These are phyloP conservation scores for Penicillium vulpinum DNA, from an alignment of 2,329 filamentous ascomycete species.

Conservation along the genomic window DNA sequence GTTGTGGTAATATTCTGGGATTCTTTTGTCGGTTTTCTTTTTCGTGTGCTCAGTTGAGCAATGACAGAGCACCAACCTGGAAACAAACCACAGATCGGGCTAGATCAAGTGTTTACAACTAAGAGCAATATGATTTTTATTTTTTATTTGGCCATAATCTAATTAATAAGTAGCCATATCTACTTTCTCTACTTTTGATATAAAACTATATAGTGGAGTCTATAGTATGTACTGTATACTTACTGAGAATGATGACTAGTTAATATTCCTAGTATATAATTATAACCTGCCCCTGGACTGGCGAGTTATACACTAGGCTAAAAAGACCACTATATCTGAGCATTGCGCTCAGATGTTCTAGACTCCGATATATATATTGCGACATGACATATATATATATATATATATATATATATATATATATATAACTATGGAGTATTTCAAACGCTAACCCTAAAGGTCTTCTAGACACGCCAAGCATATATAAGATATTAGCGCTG, in stretches of 20 bases:
- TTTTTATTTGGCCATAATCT: background rate
- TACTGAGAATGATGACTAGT: too few relatives aligned
- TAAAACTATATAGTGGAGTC: too few relatives aligned
- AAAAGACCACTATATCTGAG: too few relatives aligned
- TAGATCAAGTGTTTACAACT: slow-evolving; percentile 3
- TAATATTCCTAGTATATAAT: too few relatives aligned
- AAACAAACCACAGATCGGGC: background rate
- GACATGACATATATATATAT: too few relatives aligned
- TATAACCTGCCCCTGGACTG: too few relatives aligned
- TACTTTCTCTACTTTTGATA: too few relatives aligned
- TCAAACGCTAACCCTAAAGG: background rate
- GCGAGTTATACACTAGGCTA: too few relatives aligned
- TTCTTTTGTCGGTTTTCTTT: background rate
- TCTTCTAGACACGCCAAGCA: background rate
- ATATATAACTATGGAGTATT: background rate
- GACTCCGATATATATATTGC: too few relatives aligned
- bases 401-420: too few relatives aligned
- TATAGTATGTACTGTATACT: too few relatives aligned
- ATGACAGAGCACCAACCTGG: background rate
- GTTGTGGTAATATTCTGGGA: slow-evolving; percentile 1
- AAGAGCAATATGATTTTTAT: background rate
- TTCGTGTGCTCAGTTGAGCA: background rate
- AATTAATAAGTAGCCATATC: background rate
- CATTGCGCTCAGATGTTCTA: too few relatives aligned
- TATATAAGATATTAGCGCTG: background rate